Evolutionary conservation across 2,329 filamentous ascomycete genomes (phyloP).

Genomic region (Botrytis fabae): DNA sequence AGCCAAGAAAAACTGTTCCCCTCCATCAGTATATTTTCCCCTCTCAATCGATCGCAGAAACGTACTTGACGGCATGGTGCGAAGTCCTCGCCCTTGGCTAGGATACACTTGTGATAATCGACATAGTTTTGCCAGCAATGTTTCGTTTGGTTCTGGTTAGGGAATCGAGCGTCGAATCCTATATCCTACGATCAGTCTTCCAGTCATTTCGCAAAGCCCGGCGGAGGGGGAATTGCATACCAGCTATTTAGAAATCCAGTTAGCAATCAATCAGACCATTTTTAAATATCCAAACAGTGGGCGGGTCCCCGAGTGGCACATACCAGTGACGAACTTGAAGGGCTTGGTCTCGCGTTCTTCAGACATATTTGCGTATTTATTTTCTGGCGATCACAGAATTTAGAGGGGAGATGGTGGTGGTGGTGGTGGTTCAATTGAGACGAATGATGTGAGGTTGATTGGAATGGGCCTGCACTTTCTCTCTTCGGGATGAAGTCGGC

Average conservation of each 20-base stretch:
- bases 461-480: constrained; percentile 27
- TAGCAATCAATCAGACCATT: constrained; percentile 44
- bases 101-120: constrained; percentile 99
- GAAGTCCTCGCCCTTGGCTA: constrained; percentile 98
- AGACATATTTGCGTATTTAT: constrained; percentile 71
- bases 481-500: constrained; percentile 39
- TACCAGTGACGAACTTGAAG: constrained; percentile 99
- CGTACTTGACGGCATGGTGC: constrained; percentile 92
- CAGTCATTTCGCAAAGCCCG: not conserved
- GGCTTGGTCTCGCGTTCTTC: constrained; percentile 96
- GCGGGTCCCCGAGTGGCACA: constrained; percentile 43
- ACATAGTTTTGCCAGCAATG: constrained; percentile 99
- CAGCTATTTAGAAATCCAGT: constrained; percentile 45
- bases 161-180: constrained; percentile 99
- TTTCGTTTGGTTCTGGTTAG: constrained; percentile 98
- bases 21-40: constrained; percentile 48
- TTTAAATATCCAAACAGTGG: constrained; percentile 28
- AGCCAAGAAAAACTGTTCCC: constrained; percentile 82
- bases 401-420: constrained; percentile 38
- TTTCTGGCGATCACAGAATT: constrained; percentile 35
- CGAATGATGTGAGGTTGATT: constrained; percentile 34
- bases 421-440: constrained; percentile 41
- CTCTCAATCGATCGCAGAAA: constrained; percentile 31
- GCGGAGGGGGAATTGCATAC: constrained; percentile 43
- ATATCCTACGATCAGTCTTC: constrained; percentile 33